These are phyloP conservation scores for Suillus discolor DNA, from an alignment of 768 basidiomycete species.

Conservation along the genomic window DNA sequence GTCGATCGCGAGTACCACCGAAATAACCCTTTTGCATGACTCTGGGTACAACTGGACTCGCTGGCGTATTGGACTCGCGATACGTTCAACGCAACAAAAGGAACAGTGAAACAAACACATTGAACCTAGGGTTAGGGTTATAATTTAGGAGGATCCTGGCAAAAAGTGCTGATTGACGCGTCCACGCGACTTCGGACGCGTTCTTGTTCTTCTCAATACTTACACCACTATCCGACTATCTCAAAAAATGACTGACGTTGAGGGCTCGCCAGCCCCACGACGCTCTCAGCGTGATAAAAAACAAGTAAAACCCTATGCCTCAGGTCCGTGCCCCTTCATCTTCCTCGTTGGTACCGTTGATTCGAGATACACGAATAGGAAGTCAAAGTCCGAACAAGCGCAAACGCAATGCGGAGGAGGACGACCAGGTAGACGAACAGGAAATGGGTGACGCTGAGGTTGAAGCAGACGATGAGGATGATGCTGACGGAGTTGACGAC, in stretches of 20 bases:
- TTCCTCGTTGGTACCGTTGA: slow-evolving; percentile 8
- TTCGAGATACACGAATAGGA: slow-evolving; percentile 29
- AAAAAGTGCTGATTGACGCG: slow-evolving; percentile 14
- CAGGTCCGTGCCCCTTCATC: slow-evolving; percentile 42
- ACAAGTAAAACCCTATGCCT: slow-evolving; percentile 55
- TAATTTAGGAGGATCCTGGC: slow-evolving; percentile 8
- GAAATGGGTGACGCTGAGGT: slow-evolving; percentile 25
- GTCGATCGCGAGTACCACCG: not conserved
- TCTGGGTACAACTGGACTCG: not conserved
- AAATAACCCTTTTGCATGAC: not conserved
- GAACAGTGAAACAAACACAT: not conserved
- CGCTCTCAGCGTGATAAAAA: slow-evolving; percentile 74
- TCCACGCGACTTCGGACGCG: slow-evolving; percentile 22
- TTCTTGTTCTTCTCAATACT: slow-evolving; percentile 12
- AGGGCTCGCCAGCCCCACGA: slow-evolving; percentile 39
- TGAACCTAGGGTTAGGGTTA: slow-evolving; percentile 5
- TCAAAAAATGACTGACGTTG: slow-evolving; percentile 33
- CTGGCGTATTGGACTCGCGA: not conserved
- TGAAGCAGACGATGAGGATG: slow-evolving; percentile 24
- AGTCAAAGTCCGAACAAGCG: slow-evolving; percentile 41
- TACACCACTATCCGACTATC: not conserved
- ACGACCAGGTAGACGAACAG: slow-evolving; percentile 33
- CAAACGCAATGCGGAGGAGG: slow-evolving; percentile 51
- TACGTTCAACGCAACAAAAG: not conserved
- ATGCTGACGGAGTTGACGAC: slow-evolving; percentile 35